These are phyloP conservation scores for Truncatella angustata DNA, from an alignment of 2,329 filamentous ascomycete genomes.

Conservation along the genomic window DNA sequence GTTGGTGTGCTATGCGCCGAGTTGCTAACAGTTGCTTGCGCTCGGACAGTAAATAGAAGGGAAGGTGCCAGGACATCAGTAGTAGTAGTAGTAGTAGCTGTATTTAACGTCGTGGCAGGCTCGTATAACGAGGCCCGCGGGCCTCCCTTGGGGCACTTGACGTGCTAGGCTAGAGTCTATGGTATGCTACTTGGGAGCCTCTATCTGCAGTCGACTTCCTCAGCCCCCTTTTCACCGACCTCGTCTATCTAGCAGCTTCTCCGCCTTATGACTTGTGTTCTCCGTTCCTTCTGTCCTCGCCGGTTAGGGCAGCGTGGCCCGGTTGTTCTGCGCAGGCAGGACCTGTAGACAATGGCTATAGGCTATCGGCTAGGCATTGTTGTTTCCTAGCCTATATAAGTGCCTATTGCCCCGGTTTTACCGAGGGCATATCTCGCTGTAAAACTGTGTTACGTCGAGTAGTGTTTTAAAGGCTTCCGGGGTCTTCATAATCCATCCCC, in stretches of 20 bases:
- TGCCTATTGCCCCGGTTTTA: neutral
- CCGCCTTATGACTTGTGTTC: conserved; percentile 3
- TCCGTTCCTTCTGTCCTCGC: conserved; percentile 2
- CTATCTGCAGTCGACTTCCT: conserved; percentile 7
- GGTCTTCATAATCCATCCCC: conserved; percentile 2
- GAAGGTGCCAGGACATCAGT: too few relatives aligned
- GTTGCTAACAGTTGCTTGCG: too few relatives aligned
- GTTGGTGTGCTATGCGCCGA: too few relatives aligned
- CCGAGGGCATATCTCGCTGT: neutral
- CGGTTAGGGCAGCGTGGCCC: neutral
- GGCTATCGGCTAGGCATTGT: neutral
- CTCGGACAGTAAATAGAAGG: too few relatives aligned
- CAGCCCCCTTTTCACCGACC: neutral
- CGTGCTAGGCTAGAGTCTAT: conserved; percentile 7
- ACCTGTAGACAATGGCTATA: neutral
- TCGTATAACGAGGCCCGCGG: conserved; percentile 4
- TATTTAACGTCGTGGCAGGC: conserved; percentile 7
- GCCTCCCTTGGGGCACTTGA: conserved; percentile 7
- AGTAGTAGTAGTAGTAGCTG: neutral
- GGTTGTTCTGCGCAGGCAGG: neutral
- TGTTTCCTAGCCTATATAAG: neutral
- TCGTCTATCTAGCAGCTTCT: conserved; percentile 5
- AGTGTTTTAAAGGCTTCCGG: neutral
- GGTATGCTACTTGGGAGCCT: conserved; percentile 1
- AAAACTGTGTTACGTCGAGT: neutral